Conservation (phyloP, 2,329 filamentous ascomycete genomes). For the Fusarium paranaense region DNA sequence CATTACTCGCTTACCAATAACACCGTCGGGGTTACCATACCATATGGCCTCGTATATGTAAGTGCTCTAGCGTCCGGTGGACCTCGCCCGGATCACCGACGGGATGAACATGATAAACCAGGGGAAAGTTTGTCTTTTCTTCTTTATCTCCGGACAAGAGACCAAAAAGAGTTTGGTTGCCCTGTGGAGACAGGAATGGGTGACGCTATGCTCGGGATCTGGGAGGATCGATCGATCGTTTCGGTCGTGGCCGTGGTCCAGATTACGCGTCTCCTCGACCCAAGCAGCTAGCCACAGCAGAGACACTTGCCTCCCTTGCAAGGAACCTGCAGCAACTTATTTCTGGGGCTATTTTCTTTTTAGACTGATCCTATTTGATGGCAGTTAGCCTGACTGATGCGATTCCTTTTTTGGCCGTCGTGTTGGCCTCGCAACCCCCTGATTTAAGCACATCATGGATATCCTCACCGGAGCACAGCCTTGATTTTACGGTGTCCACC, state of each 20-base stretch:
- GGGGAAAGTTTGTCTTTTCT: background rate
- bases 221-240: constrained; percentile 6
- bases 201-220: background rate
- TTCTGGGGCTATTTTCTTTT: background rate
- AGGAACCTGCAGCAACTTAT: background rate
- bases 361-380: background rate
- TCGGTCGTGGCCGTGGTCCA: background rate
- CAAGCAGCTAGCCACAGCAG: background rate
- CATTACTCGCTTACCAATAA: background rate
- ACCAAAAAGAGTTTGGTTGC: background rate
- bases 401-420: background rate
- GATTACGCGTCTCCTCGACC: constrained; percentile 1
- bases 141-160: background rate
- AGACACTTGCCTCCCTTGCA: background rate
- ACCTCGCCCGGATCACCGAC: background rate
- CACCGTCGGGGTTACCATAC: background rate
- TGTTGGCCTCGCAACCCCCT: constrained; percentile 21
- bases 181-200: background rate
- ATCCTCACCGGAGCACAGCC: constrained; percentile 21
- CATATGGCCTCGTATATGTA: background rate
- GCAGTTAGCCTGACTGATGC: background rate
- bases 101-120: background rate
- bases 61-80: background rate
- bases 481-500: constrained; percentile 6
- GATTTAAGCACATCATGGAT: constrained; percentile 3